phyloP scores from a whole-genome alignment of 2,329 filamentous ascomycete species.

The Albophoma yamanashiensis region DNA sequence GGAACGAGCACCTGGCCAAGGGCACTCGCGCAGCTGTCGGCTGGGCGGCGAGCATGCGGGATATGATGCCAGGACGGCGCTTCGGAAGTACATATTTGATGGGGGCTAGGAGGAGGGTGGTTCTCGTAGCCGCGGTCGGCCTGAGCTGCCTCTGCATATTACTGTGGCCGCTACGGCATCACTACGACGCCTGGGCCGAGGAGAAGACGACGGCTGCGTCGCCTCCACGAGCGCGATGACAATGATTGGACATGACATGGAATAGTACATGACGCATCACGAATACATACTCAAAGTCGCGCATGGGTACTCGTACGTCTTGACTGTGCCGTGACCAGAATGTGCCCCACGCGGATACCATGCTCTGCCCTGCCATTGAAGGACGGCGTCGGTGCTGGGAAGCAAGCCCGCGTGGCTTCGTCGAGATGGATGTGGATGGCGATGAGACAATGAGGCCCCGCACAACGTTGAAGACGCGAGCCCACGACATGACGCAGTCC shows the following conservation, averaged over 20 bases:
- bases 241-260: neutral
- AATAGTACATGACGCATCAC: neutral
- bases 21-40: neutral
- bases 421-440: too few relatives aligned
- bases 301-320: too few relatives aligned
- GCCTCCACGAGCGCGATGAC: neutral
- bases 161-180: neutral
- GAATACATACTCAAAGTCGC: neutral
- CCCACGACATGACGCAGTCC: neutral
- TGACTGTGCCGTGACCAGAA: neutral
- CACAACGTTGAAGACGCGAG: neutral
- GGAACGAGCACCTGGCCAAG: conserved; percentile 21
- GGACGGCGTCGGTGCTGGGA: too few relatives aligned
- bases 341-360: too few relatives aligned
- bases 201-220: neutral
- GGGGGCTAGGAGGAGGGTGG: neutral
- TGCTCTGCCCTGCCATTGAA: neutral
- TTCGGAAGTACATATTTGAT: neutral
- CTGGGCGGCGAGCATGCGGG: neutral
- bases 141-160: neutral
- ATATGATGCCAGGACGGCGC: neutral
- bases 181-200: neutral
- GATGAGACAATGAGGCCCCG: neutral
- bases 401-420: too few relatives aligned
- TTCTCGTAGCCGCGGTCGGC: neutral